phyloP scores from a whole-genome alignment of 805 yeast genomes.

The Hanseniaspora thailandica region DNA sequence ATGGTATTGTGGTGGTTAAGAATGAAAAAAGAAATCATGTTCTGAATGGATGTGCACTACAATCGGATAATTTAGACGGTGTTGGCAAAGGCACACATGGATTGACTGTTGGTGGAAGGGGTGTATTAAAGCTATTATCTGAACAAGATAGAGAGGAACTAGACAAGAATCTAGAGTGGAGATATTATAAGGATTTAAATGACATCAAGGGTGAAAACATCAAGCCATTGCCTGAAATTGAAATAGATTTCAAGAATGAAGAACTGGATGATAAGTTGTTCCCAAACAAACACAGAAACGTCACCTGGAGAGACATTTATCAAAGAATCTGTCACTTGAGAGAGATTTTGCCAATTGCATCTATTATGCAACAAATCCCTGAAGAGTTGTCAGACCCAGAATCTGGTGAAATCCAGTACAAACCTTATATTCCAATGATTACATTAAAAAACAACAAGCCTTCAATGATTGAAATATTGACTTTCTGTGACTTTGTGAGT shows the following conservation, averaged over 20 bases:
- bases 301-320: slow-evolving; percentile 15
- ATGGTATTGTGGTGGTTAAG: slow-evolving; percentile 41
- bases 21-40: slow-evolving; percentile 39
- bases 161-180: slow-evolving; percentile 8
- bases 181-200: slow-evolving; percentile 11
- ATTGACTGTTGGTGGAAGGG: slow-evolving; percentile 11
- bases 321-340: slow-evolving; percentile 84
- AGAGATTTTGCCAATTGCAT: slow-evolving; percentile 85
- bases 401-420: not conserved
- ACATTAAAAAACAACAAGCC: slow-evolving; percentile 79
- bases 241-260: not conserved
- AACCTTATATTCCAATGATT: slow-evolving; percentile 41
- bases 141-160: slow-evolving; percentile 15
- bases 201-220: not conserved
- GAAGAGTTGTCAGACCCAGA: slow-evolving; percentile 62
- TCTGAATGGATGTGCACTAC: slow-evolving; percentile 70
- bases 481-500: slow-evolving; percentile 78
- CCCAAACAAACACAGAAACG: not conserved
- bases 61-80: slow-evolving; percentile 45
- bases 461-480: slow-evolving; percentile 71
- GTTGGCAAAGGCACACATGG: slow-evolving; percentile 16
- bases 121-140: slow-evolving; percentile 16
- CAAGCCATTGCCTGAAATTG: not conserved
- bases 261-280: not conserved
- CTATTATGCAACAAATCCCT: slow-evolving; percentile 69